phyloP scores from a whole-genome alignment of 345 rosid genomes.

The Cardiospermum halicacabum region DNA sequence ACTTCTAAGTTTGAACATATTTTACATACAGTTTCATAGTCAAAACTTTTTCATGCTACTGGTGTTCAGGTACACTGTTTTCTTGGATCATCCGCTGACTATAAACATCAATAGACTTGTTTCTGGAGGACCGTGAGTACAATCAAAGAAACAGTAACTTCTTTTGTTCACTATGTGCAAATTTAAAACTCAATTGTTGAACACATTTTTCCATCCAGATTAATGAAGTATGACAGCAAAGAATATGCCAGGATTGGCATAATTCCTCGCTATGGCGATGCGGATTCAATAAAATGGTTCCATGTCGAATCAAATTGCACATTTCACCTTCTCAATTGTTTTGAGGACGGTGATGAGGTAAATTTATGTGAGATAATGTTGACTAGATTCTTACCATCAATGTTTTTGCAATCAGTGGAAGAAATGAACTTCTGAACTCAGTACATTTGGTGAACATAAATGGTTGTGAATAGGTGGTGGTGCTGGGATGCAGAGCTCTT shows the following conservation, averaged over 20 bases:
- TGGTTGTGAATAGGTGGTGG: conserved; percentile 43
- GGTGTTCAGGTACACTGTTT: conserved; percentile 44
- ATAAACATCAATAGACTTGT: conserved; percentile 26
- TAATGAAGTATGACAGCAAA: conserved; percentile 28
- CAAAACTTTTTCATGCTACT: too few species aligned
- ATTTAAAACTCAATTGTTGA: too few species aligned
- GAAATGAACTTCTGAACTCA: too few species aligned
- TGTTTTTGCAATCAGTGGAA: too few species aligned
- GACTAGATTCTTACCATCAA: too few species aligned
- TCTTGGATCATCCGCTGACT: conserved; percentile 34
- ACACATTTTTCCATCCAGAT: conserved; percentile 19
- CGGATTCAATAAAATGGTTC: conserved; percentile 46
- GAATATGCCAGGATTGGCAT: conserved; percentile 45
- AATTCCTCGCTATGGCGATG: conserved; percentile 50
- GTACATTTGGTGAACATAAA: too few species aligned
- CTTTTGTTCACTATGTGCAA: too few species aligned
- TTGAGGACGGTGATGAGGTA: conserved; percentile 49
- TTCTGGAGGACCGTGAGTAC: conserved; percentile 38
- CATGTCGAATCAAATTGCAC: conserved; percentile 30
- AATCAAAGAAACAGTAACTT: neutral
- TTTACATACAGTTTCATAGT: neutral
- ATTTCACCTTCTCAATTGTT: conserved; percentile 46
- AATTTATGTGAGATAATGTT: too few species aligned
- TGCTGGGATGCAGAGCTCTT: conserved; percentile 39
- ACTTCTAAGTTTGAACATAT: too few species aligned